A percentile compares a stretch with the other conserved stretches of the same genome.
phyloP scores from a whole-genome alignment of 2,329 filamentous ascomycete species.

The Fusarium nematophilum region DNA sequence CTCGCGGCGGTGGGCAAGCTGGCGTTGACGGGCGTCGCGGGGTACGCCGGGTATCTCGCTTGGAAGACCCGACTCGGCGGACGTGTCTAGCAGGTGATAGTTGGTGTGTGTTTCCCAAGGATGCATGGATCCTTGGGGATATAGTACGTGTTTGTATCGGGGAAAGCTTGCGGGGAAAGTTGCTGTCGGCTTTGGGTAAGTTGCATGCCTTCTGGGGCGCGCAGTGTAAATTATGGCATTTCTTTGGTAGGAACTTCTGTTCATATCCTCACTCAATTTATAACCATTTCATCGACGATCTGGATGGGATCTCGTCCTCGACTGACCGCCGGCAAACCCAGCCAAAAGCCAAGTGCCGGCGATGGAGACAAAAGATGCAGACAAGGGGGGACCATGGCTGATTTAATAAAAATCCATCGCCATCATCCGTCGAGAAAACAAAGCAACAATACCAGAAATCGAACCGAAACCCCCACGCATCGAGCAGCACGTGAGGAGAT shows the following conservation, averaged over 20 bases:
- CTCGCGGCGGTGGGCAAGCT: slow-evolving; percentile 38
- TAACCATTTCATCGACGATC: too few relatives aligned
- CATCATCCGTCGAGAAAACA: too few relatives aligned
- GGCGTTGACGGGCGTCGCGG: slow-evolving; percentile 39
- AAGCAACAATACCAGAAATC: background rate
- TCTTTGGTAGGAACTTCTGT: too few relatives aligned
- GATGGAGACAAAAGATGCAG: background rate
- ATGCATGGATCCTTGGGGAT: slow-evolving; percentile 5
- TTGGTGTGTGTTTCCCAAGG: slow-evolving; percentile 2
- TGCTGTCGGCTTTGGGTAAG: background rate
- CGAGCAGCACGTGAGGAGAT: slow-evolving; percentile 35
- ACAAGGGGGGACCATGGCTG: background rate
- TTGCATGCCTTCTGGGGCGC: background rate
- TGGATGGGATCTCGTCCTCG: too few relatives aligned
- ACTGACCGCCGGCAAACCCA: slow-evolving; percentile 4
- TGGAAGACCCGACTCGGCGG: slow-evolving; percentile 47
- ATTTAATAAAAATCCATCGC: background rate
- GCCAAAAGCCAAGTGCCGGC: background rate
- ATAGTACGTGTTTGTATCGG: background rate
- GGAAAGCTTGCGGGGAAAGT: slow-evolving; percentile 5
- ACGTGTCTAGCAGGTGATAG: slow-evolving; percentile 22
- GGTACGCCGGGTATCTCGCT: slow-evolving; percentile 45
- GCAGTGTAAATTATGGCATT: too few relatives aligned
- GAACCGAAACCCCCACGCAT: slow-evolving; percentile 32
- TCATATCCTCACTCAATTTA: too few relatives aligned